Conservation (phyloP, 805 yeast genomes). For the Kuraishia cidri region DNA sequence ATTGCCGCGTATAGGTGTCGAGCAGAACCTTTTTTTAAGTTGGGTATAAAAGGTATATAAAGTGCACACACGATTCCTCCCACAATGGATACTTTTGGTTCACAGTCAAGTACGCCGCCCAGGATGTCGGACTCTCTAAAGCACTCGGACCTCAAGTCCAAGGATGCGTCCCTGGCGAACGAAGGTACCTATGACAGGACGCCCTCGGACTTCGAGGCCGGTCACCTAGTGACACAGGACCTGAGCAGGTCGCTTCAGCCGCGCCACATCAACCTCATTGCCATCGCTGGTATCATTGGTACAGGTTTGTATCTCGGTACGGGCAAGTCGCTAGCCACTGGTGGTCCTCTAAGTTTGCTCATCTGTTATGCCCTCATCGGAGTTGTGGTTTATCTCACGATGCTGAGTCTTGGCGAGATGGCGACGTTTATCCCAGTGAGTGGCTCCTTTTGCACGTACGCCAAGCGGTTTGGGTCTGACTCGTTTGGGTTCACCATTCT, state of each 20-base stretch:
- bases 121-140: too few species aligned
- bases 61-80: too few species aligned
- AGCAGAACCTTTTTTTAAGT: too few species aligned
- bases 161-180: too few species aligned
- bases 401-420: conserved; percentile 50
- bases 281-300: conserved; percentile 36
- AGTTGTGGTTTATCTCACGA: conserved; percentile 39
- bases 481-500: conserved; percentile 44
- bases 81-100: too few species aligned
- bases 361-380: conserved; percentile 42
- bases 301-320: conserved; percentile 50
- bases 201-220: conserved; percentile 1
- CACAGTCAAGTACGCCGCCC: too few species aligned
- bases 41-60: too few species aligned
- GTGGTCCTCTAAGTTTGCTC: conserved; percentile 45
- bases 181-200: too few species aligned
- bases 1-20: too few species aligned
- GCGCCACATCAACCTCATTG: conserved; percentile 37
- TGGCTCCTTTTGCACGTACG: conserved; percentile 44
- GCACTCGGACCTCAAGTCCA: too few species aligned
- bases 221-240: conserved; percentile 18
- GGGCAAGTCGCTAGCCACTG: conserved; percentile 37
- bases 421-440: conserved; percentile 43
- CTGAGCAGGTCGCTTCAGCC: conserved; percentile 8
- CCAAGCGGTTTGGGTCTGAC: conserved; percentile 38